A percentile compares a stretch with the other conserved stretches of the same genome.
Evolutionary conservation across 768 basidiomycete genomes (phyloP).

Genomic region (Sarcodon aspratus): DNA sequence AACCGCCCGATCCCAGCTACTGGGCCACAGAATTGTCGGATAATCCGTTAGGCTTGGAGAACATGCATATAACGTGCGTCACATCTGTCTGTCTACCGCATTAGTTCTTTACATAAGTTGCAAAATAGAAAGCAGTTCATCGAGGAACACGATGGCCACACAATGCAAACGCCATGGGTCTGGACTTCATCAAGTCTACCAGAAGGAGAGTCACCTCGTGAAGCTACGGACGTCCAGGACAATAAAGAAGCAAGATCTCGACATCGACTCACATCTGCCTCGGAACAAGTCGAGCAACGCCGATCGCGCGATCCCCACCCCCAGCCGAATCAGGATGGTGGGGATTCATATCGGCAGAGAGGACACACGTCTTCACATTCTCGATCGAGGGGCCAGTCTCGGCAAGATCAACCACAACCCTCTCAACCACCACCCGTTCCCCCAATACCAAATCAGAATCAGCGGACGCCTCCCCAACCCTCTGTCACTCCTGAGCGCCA

Average conservation of each 20-base stretch:
- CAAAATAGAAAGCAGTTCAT: not conserved
- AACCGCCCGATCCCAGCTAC: conserved; percentile 54
- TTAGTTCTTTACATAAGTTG: not conserved
- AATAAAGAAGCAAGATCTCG: too few relatives aligned
- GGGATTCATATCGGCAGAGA: not conserved
- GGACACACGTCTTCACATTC: not conserved
- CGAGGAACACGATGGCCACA: conserved; percentile 4
- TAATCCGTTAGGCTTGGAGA: conserved; percentile 54
- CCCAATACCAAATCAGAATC: not conserved
- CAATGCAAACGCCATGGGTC: conserved; percentile 54
- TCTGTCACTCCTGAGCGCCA: not conserved
- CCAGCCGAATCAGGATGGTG: not conserved
- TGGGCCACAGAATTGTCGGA: conserved; percentile 43
- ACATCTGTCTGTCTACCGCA: not conserved
- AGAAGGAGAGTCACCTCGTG: too few relatives aligned
- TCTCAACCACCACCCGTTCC: not conserved
- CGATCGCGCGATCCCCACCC: conserved; percentile 4
- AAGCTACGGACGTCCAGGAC: too few relatives aligned
- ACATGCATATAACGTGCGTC: conserved; percentile 56
- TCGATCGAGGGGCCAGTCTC: not conserved
- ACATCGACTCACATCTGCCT: not conserved
- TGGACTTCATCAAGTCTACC: conserved; percentile 30
- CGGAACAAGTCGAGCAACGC: conserved; percentile 4
- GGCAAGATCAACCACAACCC: not conserved
- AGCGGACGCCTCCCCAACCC: not conserved